These are phyloP conservation scores for Cercospora sp. DNA, from an alignment of 2,329 filamentous ascomycete species.

Conservation along the genomic window DNA sequence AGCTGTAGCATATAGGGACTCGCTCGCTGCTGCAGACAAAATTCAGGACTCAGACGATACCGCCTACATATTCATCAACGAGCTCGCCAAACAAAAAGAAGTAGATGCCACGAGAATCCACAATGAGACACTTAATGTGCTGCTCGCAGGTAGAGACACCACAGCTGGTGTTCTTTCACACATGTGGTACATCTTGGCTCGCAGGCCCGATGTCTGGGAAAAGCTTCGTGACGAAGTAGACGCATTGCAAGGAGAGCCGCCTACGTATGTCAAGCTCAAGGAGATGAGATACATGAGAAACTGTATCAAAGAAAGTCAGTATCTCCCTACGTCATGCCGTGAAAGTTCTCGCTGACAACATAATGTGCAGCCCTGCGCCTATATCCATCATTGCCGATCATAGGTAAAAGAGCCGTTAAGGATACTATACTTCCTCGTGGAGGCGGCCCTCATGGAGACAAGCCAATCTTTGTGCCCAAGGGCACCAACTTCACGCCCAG, in stretches of 20 bases:
- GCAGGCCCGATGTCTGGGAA: slow-evolving; percentile 26
- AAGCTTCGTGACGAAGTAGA: slow-evolving; percentile 31
- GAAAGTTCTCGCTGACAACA: neutral
- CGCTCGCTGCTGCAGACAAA: slow-evolving; percentile 13
- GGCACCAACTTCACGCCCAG: slow-evolving; percentile 33
- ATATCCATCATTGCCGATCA: slow-evolving; percentile 75
- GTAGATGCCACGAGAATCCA: slow-evolving; percentile 42
- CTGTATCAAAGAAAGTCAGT: slow-evolving; percentile 60
- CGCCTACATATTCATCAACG: slow-evolving; percentile 55
- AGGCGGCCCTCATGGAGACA: slow-evolving; percentile 50
- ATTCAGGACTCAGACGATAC: slow-evolving; percentile 11
- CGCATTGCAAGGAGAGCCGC: slow-evolving; percentile 41
- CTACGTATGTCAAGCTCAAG: slow-evolving; percentile 38
- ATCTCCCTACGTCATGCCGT: neutral
- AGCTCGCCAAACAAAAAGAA: slow-evolving; percentile 52
- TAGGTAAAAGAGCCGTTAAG: slow-evolving; percentile 68
- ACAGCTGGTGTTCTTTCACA: slow-evolving; percentile 51
- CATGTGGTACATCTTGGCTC: slow-evolving; percentile 37
- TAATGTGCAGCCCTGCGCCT: slow-evolving; percentile 55
- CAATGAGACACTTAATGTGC: slow-evolving; percentile 50
- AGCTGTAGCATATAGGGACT: slow-evolving; percentile 21
- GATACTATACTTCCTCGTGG: slow-evolving; percentile 72
- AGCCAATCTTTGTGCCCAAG: slow-evolving; percentile 53
- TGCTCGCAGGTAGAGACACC: slow-evolving; percentile 56
- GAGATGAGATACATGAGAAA: slow-evolving; percentile 47